A percentile compares a stretch with the other conserved stretches of the same genome.
Evolutionary conservation across 768 basidiomycete species (phyloP).

Genomic region (Rhodotorula babjevae): DNA sequence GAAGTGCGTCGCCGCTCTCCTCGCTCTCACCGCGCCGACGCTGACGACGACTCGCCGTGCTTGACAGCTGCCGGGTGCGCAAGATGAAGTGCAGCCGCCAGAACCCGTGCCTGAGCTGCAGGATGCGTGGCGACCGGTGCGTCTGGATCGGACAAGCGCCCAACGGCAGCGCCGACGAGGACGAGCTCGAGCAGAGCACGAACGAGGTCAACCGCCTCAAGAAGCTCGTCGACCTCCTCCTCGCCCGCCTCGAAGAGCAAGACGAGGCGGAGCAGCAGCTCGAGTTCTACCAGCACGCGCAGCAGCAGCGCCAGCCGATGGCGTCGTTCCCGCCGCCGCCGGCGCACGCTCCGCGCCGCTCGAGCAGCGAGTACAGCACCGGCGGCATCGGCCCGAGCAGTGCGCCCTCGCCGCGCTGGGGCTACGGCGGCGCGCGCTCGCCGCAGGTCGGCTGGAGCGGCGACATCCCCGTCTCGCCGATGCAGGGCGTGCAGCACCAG

Average conservation of each 20-base stretch:
- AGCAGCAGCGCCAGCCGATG: background rate
- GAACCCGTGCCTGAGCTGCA: slow-evolving; percentile 12
- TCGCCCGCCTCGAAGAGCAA: slow-evolving; percentile 28
- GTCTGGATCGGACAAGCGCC: slow-evolving; percentile 30
- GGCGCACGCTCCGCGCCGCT: no score
- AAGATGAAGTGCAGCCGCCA: slow-evolving; percentile 16
- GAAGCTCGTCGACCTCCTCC: slow-evolving; percentile 34
- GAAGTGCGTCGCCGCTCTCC: slow-evolving; percentile 7
- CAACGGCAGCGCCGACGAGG: slow-evolving; percentile 25
- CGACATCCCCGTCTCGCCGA: no score
- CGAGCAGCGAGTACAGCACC: no score
- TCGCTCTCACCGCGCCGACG: no score
- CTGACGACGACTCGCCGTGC: no score
- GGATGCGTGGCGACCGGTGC: slow-evolving; percentile 30
- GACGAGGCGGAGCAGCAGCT: slow-evolving; percentile 10
- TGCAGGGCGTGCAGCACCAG: no score
- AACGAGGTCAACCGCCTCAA: slow-evolving; percentile 23
- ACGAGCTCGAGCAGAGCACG: slow-evolving; percentile 23
- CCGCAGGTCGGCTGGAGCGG: no score
- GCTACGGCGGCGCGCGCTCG: no score
- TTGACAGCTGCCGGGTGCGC: slow-evolving; percentile 13
- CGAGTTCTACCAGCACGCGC: background rate
- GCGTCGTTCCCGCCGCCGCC: background rate
- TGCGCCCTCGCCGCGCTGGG: no score
- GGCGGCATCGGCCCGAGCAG: no score